phyloP scores from a whole-genome alignment of 2,329 filamentous ascomycete genomes.

The Colletotrichum orbiculare region DNA sequence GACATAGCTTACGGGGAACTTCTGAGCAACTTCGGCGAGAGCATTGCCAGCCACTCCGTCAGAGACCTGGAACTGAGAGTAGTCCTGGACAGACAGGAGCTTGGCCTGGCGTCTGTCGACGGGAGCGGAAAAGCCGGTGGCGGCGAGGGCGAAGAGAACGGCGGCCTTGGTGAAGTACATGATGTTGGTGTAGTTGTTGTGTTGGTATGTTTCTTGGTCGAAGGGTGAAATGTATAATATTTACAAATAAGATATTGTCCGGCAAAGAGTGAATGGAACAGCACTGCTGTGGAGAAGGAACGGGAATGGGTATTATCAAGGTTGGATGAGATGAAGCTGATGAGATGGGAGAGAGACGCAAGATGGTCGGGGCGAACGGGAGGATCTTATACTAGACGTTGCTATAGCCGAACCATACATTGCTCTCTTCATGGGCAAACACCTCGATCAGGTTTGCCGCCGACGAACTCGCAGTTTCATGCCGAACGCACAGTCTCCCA shows the following conservation, averaged over 20 bases:
- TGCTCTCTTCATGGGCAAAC: background rate
- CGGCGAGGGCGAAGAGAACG: slow-evolving; percentile 49
- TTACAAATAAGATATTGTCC: slow-evolving; percentile 17
- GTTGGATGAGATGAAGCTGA: slow-evolving; percentile 25
- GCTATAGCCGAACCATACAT: slow-evolving; percentile 14
- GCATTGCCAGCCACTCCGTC: slow-evolving; percentile 64
- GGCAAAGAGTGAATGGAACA: slow-evolving; percentile 27
- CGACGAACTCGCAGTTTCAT: too few species aligned
- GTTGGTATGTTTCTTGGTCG: slow-evolving; percentile 32
- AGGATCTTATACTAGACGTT: slow-evolving; percentile 32
- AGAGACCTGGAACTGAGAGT: slow-evolving; percentile 55
- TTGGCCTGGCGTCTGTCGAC: slow-evolving; percentile 41
- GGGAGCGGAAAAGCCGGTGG: slow-evolving; percentile 44
- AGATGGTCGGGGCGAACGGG: slow-evolving; percentile 16
- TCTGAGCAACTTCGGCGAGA: slow-evolving; percentile 62
- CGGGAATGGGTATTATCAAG: slow-evolving; percentile 17
- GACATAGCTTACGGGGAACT: slow-evolving; percentile 59
- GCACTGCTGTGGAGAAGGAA: slow-evolving; percentile 31
- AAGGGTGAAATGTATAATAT: slow-evolving; percentile 26
- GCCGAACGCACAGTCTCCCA: too few species aligned
- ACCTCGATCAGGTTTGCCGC: background rate
- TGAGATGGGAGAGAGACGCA: background rate
- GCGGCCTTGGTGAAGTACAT: slow-evolving; percentile 53
- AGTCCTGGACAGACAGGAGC: slow-evolving; percentile 30
- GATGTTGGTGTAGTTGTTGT: slow-evolving; percentile 37